phyloP scores from a whole-genome alignment of 345 rosid genomes.

The Melaleuca quinquenervia region DNA sequence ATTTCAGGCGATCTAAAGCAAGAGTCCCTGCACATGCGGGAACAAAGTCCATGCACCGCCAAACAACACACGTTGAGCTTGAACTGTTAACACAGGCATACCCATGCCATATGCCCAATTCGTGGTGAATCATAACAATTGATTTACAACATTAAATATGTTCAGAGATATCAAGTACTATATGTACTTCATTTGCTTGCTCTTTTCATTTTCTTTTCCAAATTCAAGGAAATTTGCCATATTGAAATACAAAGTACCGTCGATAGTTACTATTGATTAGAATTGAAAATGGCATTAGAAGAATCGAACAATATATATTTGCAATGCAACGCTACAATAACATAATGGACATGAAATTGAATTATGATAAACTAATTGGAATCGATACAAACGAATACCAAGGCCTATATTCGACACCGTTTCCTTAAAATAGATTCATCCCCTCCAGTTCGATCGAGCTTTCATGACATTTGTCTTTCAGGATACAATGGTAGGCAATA shows the following conservation, averaged over 20 bases:
- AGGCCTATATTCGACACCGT: no score
- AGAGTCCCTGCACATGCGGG: not conserved
- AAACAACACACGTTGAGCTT: not conserved
- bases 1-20: not conserved
- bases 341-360: no score
- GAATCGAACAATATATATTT: no score
- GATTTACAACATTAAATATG: not conserved
- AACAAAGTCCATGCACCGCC: not conserved
- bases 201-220: not conserved
- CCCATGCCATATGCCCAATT: not conserved
- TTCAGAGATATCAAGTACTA: not conserved
- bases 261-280: not conserved
- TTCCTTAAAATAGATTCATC: no score
- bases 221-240: not conserved
- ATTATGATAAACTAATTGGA: no score
- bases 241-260: not conserved
- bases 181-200: not conserved
- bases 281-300: no score
- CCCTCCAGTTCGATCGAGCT: no score
- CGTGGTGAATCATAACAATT: not conserved
- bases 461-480: no score
- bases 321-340: no score
- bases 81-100: not conserved
- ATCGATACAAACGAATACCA: no score
- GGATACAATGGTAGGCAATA: no score